Evolutionary conservation across 495 filamentous ascomycete genomes (phyloP).

Genomic region (Penicillium canescens): DNA sequence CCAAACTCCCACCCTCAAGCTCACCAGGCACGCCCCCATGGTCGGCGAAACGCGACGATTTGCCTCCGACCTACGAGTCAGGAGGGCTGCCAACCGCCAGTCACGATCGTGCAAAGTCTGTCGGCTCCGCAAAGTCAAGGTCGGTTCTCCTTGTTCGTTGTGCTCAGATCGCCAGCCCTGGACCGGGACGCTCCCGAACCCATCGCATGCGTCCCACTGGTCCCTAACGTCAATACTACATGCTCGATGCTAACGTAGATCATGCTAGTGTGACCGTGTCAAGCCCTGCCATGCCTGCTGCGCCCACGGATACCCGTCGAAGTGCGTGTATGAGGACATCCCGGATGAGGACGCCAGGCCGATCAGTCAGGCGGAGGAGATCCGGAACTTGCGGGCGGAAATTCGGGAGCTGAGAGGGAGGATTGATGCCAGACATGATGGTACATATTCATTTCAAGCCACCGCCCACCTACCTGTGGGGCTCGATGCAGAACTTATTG

Average conservation of each 20-base stretch:
- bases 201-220: constrained; percentile 15
- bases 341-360: constrained; percentile 41
- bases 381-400: constrained; percentile 40
- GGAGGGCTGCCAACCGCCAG: constrained; percentile 34
- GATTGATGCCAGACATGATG: constrained; percentile 26
- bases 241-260: constrained; percentile 15
- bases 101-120: constrained; percentile 48
- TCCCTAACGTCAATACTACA: neutral
- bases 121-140: constrained; percentile 48
- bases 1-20: constrained; percentile 12
- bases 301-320: constrained; percentile 47
- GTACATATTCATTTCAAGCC: constrained; percentile 20
- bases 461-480: neutral
- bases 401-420: constrained; percentile 35
- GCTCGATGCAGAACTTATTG: neutral
- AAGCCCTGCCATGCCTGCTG: constrained; percentile 50
- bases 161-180: constrained; percentile 26
- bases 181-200: constrained; percentile 19
- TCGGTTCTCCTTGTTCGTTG: constrained; percentile 17
- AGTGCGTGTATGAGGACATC: constrained; percentile 40
- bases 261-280: constrained; percentile 44
- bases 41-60: constrained; percentile 24
- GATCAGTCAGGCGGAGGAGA: constrained; percentile 45
- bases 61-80: constrained; percentile 24
- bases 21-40: constrained; percentile 21